A percentile compares a stretch with the other conserved stretches of the same genome.
These are phyloP conservation scores for Solanum sejunctum DNA, from an alignment of 257 asterid genomes.

Conservation along the genomic window DNA sequence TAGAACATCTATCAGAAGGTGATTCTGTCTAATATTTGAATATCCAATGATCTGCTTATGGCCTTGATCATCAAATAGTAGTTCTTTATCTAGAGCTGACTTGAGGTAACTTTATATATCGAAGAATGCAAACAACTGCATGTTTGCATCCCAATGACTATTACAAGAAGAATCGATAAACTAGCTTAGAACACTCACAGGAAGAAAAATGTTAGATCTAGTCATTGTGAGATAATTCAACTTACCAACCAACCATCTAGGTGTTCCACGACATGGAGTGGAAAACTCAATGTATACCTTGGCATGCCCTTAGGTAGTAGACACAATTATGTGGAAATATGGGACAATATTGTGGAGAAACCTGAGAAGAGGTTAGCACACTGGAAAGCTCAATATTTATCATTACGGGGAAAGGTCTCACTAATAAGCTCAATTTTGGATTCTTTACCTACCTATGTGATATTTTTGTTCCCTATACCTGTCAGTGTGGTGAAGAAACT, in stretches of 20 bases:
- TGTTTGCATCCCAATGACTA: background rate
- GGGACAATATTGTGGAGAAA: background rate
- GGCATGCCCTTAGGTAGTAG: background rate
- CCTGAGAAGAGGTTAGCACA: background rate
- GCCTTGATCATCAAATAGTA: background rate
- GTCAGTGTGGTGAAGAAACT: background rate
- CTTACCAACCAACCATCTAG: background rate
- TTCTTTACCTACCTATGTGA: background rate
- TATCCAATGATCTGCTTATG: background rate
- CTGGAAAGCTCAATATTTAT: background rate
- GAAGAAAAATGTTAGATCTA: background rate
- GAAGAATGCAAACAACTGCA: background rate
- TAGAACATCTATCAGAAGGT: background rate
- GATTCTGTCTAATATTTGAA: background rate
- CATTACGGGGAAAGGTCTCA: background rate
- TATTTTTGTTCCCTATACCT: background rate
- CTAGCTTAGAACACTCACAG: background rate
- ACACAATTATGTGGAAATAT: background rate
- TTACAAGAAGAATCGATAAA: background rate
- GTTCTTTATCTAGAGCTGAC: background rate
- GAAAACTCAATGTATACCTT: background rate
- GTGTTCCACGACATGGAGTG: background rate
- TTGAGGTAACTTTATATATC: background rate
- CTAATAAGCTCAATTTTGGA: background rate
- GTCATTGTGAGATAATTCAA: background rate